Evolutionary conservation across 179 eudicot species (phyloP), one percentile per base, ranked within the genome.

Genomic region (Pouteria campechiana): DNA sequence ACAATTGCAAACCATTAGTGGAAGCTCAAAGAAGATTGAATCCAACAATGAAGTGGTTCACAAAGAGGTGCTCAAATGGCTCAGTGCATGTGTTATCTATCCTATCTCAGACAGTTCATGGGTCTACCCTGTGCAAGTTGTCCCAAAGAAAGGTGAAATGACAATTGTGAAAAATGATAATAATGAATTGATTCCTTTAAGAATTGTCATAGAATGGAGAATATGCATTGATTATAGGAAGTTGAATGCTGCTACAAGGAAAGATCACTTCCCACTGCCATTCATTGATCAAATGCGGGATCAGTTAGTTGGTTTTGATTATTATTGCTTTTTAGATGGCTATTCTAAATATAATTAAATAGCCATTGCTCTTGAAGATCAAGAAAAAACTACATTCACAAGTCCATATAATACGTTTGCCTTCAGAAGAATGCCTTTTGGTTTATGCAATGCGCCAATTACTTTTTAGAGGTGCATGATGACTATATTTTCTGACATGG

Each of bases 381-480:
- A 41, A 41, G 45, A 41, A 41, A 41, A 23, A 2, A 43, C 20
- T 0, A 43, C 48, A 5, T 43, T 43, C 17, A 43, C 48, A 43
- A 25, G 33, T 13, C 32, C 33, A 37, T 37, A 17, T 4, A 6
- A 25, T 12, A 37, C 41, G 17, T 37, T 37, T 37, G 23, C 41
- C 8, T 17, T 17, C 11, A 22, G 24, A 7, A 2, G 25, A 3
- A 37, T 37, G 41, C 41, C 41, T 0, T 37, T 37, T 18, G 24
- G n/a, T n/a, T n/a, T n/a, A n/a, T n/a, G n/a, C n/a, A n/a, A n/a
- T n/a, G n/a, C n/a, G n/a, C n/a, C n/a, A n/a, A n/a, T n/a, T n/a
- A n/a, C n/a, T n/a, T n/a, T n/a, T n/a, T 22, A 43, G 17, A 27
- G 22, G 48, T 43, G 34, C 29, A 27, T 43, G 32, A 23, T 43